These are phyloP conservation scores for Chaetoceros muelleri DNA, from an alignment of 108 stramenopile genomes.

Conservation along the genomic window DNA sequence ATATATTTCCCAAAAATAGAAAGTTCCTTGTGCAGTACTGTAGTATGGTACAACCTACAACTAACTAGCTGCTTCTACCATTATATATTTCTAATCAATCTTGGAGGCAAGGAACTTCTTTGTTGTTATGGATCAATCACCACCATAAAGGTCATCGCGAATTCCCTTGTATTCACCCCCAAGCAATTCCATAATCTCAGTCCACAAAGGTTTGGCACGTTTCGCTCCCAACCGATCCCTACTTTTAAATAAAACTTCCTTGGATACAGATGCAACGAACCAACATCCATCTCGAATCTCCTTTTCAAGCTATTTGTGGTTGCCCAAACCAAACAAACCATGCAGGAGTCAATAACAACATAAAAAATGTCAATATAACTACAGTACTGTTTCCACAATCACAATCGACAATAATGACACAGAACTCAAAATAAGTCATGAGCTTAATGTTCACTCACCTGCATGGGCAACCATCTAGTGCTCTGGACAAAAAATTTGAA, in stretches of 20 bases:
- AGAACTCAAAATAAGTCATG: no score
- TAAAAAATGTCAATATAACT: background rate
- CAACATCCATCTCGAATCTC: conserved; percentile 50
- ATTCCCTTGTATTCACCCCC: conserved; percentile 55
- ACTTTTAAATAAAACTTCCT: conserved; percentile 52
- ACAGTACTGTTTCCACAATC: background rate
- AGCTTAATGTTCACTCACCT: no score
- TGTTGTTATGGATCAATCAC: no score
- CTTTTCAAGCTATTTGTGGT: conserved; percentile 25
- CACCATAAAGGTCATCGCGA: conserved; percentile 45
- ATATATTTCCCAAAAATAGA: no score
- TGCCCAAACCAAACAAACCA: no score
- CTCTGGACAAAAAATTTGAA: conserved; percentile 82
- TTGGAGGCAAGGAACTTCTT: no score
- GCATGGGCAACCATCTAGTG: conserved; percentile 48
- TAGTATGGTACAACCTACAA: no score
- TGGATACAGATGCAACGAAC: conserved; percentile 41
- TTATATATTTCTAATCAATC: no score
- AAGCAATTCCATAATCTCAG: conserved; percentile 72
- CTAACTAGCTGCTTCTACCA: no score
- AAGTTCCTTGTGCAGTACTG: no score
- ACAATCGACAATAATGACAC: background rate
- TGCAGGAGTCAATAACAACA: no score
- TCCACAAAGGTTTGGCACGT: conserved; percentile 80
- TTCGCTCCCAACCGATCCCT: conserved; percentile 68